Conservation (phyloP, 495 filamentous ascomycete species). For the Xylaria longipes region DNA sequence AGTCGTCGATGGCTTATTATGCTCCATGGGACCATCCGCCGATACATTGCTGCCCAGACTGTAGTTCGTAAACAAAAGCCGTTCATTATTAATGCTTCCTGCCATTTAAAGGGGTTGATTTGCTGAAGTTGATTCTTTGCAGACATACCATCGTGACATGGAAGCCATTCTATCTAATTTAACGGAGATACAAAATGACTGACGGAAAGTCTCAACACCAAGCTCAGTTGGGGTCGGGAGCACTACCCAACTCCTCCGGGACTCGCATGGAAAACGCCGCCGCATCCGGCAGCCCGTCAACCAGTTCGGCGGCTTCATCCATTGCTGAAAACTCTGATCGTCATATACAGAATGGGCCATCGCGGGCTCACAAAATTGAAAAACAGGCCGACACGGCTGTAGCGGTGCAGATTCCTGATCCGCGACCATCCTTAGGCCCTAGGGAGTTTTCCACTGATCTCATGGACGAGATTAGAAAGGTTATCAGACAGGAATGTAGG, state of each 20-base stretch:
- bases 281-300: not conserved
- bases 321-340: not conserved
- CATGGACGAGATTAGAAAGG: constrained; percentile 35
- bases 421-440: not conserved
- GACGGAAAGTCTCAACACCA: constrained; percentile 21
- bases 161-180: not conserved
- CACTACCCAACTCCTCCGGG: not conserved
- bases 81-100: not conserved
- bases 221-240: constrained; percentile 4
- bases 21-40: constrained; percentile 11
- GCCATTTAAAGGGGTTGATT: constrained; percentile 7
- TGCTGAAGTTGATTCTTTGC: constrained; percentile 11
- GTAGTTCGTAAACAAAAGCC: constrained; percentile 11
- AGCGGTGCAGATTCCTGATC: not conserved
- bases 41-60: constrained; percentile 22
- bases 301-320: constrained; percentile 14
- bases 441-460: constrained; percentile 21
- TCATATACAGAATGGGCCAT: not conserved
- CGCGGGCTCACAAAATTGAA: not conserved
- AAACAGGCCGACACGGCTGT: constrained; percentile 17
- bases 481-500: constrained; percentile 38
- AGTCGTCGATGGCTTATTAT: constrained; percentile 13
- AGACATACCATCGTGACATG: not conserved
- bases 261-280: constrained; percentile 8
- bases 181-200: constrained; percentile 11